phyloP scores from a whole-genome alignment of 129 eudicot genomes.

The Kitagawia praeruptora region DNA sequence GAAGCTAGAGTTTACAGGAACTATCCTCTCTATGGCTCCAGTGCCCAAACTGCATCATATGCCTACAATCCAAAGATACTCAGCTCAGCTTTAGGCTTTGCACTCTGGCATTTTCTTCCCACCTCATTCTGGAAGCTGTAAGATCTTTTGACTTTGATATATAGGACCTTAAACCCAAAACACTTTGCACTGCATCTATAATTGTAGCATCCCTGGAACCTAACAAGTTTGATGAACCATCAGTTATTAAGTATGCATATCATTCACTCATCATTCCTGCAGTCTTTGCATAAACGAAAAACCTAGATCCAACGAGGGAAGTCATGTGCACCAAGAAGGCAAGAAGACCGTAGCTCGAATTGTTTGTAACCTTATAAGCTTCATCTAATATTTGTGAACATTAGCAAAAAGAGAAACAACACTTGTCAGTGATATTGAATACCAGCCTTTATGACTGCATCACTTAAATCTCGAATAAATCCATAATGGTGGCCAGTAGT shows the following conservation, averaged over 20 bases:
- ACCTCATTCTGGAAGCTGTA: conserved; percentile 7
- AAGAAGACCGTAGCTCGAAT: conserved; percentile 19
- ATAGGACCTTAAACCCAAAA: conserved; percentile 25
- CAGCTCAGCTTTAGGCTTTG: neutral
- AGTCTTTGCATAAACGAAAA: conserved; percentile 16
- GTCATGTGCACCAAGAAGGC: conserved; percentile 29
- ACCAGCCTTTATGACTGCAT: neutral
- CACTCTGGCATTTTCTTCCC: neutral
- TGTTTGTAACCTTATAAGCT: conserved; percentile 6
- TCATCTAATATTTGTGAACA: conserved; percentile 6
- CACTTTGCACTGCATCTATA: conserved; percentile 22
- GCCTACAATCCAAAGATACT: conserved; percentile 26
- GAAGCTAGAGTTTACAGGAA: neutral
- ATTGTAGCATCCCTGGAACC: conserved; percentile 9
- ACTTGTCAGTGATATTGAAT: conserved; percentile 3
- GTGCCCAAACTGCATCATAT: conserved; percentile 20
- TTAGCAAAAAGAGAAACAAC: conserved; percentile 9
- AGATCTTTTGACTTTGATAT: conserved; percentile 9
- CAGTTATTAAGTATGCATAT: conserved; percentile 20
- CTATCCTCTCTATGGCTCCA: conserved; percentile 11
- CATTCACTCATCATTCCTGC: conserved; percentile 20
- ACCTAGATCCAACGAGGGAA: conserved; percentile 17
- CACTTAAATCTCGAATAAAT: conserved; percentile 13
- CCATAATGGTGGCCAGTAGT: conserved; percentile 11
- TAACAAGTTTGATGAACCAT: conserved; percentile 5